Evolutionary conservation across 352 stramenopile genomes (phyloP), one percentile per base, ranked within the genome.

Genomic region (Pythium biforme): DNA sequence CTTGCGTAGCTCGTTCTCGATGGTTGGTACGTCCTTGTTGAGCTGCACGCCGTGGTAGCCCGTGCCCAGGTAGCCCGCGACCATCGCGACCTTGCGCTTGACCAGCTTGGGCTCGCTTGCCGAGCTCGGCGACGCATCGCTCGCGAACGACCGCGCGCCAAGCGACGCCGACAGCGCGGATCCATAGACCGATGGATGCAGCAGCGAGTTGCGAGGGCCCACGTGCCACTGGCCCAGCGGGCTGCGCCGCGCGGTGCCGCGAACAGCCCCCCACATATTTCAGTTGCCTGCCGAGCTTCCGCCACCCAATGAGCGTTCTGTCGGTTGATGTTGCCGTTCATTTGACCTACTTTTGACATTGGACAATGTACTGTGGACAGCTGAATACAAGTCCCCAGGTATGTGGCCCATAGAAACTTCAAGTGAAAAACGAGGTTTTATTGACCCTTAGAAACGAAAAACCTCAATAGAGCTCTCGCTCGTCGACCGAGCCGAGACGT

Each of bases 41-140:
- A 94, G 67, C 71, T 94, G 85, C 57, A 94, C 75, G 27, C 60
- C 53, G 56, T 86, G 74, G 73, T 92, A 96, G 50, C 77, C 75
- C 22, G 75, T 90, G 58, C 90, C 90, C 52, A 81, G 76, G 78
- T 96, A 97, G 23, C 86, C 84, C 2, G 81, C 75, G 31, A 97
- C 81, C 46, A 97, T 77, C 23, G 84, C 89, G 59, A 97, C 83
- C 54, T 96, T 96, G 61, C 88, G 88, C 77, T 97, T 97, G 40
- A 88, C 74, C 26, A 87, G 59, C 59, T 79, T 84, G 4, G 23
- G 8, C 2, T 55, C 51, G 9, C n/a, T n/a, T 6, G 37, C 33
- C 4, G 45, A 4, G 25, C 45, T 34, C 17, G 51, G 11, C 4
- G 33, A 39, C 8, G 45, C 31, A 5, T 60, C 55, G 26, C n/a